phyloP scores from a whole-genome alignment of 441 rosid species.

The Bocquillonia castaneifolia region DNA sequence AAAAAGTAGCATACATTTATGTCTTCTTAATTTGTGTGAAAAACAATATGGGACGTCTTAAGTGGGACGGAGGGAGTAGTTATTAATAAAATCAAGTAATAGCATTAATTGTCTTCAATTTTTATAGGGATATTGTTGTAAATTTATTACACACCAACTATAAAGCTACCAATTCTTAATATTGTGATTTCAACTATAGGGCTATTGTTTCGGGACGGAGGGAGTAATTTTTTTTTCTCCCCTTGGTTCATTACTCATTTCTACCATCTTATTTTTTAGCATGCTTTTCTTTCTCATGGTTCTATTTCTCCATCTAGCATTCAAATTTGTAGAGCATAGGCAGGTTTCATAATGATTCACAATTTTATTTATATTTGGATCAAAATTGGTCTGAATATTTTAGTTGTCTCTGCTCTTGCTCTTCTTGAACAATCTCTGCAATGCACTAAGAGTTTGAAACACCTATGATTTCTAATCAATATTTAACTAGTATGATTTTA shows the following conservation, averaged over 20 bases:
- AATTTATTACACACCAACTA: too few species aligned
- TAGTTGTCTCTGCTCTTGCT: slow-evolving; percentile 5
- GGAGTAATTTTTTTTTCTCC: neutral
- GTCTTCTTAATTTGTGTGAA: too few species aligned
- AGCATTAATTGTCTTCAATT: too few species aligned
- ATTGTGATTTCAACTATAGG: too few species aligned
- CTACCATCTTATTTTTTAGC: neutral
- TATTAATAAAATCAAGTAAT: too few species aligned
- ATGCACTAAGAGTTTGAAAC: neutral
- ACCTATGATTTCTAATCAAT: neutral
- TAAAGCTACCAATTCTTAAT: too few species aligned
- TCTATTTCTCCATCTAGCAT: neutral
- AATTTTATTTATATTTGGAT: neutral
- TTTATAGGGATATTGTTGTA: too few species aligned
- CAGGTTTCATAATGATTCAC: neutral
- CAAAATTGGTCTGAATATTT: too few species aligned
- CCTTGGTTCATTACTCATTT: neutral
- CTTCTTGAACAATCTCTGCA: neutral
- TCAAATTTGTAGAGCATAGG: neutral
- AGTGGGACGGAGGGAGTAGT: too few species aligned
- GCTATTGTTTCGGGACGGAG: too few species aligned
- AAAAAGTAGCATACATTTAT: too few species aligned
- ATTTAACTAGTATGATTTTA: slow-evolving; percentile 8
- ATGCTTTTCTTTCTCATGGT: neutral
- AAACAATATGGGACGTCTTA: too few species aligned